Conservation (phyloP, 2,329 filamentous ascomycete species). For the Purpureocillium takamizusanense region DNA sequence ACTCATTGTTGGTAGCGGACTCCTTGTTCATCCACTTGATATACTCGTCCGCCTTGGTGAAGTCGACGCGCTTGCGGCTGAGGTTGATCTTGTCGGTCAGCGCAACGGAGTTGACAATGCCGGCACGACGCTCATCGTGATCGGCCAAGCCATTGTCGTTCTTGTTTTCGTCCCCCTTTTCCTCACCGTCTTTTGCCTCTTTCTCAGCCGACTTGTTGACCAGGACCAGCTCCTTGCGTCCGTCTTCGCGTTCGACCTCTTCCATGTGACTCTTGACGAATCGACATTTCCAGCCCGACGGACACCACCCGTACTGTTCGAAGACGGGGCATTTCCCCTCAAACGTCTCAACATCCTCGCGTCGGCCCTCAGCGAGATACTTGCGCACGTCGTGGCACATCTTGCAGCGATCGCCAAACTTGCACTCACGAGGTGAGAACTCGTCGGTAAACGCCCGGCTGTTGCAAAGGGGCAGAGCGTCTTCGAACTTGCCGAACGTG, state of each 20-base stretch:
- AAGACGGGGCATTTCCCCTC: slow-evolving; percentile 75
- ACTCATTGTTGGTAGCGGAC: slow-evolving; percentile 26
- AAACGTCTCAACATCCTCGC: slow-evolving; percentile 69
- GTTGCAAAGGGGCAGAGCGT: slow-evolving; percentile 69
- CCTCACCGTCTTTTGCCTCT: slow-evolving; percentile 1
- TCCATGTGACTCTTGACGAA: slow-evolving; percentile 81
- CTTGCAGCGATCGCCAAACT: slow-evolving; percentile 72
- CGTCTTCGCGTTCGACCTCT: slow-evolving; percentile 70
- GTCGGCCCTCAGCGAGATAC: slow-evolving; percentile 76
- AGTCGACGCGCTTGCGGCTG: slow-evolving; percentile 60
- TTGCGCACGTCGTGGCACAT: slow-evolving; percentile 75
- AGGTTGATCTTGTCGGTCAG: slow-evolving; percentile 65
- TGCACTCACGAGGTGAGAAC: slow-evolving; percentile 72
- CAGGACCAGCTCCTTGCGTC: slow-evolving; percentile 72
- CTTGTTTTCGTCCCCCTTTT: background rate
- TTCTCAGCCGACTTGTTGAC: slow-evolving; percentile 30
- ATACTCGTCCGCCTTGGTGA: slow-evolving; percentile 67
- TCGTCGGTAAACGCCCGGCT: slow-evolving; percentile 64
- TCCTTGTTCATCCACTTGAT: slow-evolving; percentile 69
- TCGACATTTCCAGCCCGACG: slow-evolving; percentile 87
- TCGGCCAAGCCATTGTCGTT: slow-evolving; percentile 11
- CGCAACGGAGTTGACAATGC: slow-evolving; percentile 67
- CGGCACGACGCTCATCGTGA: slow-evolving; percentile 43
- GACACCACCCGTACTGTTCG: slow-evolving; percentile 65
- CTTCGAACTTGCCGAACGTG: slow-evolving; percentile 70